Percentiles rank a stretch among this genome's conserved stretches.
phyloP scores from a whole-genome alignment of 2,329 filamentous ascomycete genomes.

The Ambrosiella xylebori region DNA sequence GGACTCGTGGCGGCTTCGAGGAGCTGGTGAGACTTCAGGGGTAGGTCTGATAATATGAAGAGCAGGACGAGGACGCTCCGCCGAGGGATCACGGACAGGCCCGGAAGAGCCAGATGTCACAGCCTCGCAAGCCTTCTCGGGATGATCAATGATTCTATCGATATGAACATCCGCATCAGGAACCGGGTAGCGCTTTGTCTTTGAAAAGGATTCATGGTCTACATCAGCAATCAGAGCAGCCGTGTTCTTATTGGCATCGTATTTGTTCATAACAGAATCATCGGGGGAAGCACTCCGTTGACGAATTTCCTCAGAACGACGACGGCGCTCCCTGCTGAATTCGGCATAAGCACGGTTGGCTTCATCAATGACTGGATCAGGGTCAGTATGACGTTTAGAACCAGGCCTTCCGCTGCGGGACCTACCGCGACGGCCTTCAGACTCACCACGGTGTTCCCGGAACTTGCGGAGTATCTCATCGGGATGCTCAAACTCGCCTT shows the following conservation, averaged over 20 bases:
- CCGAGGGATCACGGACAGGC: conserved; percentile 31
- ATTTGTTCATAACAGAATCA: conserved; percentile 39
- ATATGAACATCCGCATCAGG: conserved; percentile 48
- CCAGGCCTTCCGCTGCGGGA: neutral
- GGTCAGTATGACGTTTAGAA: neutral
- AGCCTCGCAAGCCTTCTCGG: conserved; percentile 27
- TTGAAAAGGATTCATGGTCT: neutral
- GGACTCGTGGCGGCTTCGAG: conserved; percentile 13
- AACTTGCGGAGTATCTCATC: conserved; percentile 27
- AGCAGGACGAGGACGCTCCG: conserved; percentile 37
- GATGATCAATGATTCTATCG: conserved; percentile 37
- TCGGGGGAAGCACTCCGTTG: conserved; percentile 29
- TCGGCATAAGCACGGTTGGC: neutral
- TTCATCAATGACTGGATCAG: neutral
- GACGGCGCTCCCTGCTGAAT: neutral
- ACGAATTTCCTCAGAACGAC: neutral
- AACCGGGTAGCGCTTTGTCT: conserved; percentile 27
- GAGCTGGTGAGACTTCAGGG: conserved; percentile 33
- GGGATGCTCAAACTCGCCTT: conserved; percentile 15
- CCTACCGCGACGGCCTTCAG: neutral
- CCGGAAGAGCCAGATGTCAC: conserved; percentile 15
- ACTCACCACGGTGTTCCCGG: conserved; percentile 20
- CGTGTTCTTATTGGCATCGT: conserved; percentile 18
- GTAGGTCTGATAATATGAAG: conserved; percentile 46
- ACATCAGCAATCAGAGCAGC: neutral